Conservation (phyloP, 2,329 filamentous ascomycete genomes). For the Phialocephala subalpina region DNA sequence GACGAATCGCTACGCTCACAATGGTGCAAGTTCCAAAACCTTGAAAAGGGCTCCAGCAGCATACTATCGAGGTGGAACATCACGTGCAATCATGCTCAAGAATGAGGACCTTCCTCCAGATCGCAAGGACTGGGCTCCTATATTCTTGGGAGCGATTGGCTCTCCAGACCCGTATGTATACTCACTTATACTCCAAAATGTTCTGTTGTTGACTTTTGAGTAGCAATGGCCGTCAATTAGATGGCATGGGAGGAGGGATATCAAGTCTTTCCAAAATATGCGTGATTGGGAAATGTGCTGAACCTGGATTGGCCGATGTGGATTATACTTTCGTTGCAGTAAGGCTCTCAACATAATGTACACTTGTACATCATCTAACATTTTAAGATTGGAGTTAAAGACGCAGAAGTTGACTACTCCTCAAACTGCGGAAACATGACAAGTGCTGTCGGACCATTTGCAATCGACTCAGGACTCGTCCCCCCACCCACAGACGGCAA, state of each 20-base stretch:
- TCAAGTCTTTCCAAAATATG: slow-evolving; percentile 77
- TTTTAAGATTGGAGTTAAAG: slow-evolving; percentile 62
- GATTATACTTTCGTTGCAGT: slow-evolving; percentile 75
- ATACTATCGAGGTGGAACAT: slow-evolving; percentile 76
- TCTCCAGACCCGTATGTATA: slow-evolving; percentile 59
- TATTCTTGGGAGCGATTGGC: slow-evolving; percentile 68
- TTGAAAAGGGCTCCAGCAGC: slow-evolving; percentile 54
- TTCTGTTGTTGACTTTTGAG: neutral
- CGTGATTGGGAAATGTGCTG: slow-evolving; percentile 62
- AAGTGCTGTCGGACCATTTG: slow-evolving; percentile 71
- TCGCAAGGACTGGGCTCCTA: slow-evolving; percentile 54
- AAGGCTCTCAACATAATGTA: too few species aligned
- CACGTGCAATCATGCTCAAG: slow-evolving; percentile 69
- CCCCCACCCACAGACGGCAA: slow-evolving; percentile 19
- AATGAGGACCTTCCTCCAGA: slow-evolving; percentile 58
- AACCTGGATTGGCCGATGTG: slow-evolving; percentile 59
- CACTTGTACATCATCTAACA: neutral
- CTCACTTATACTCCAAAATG: neutral
- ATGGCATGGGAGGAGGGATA: slow-evolving; percentile 75
- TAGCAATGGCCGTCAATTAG: slow-evolving; percentile 71
- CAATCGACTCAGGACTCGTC: slow-evolving; percentile 62
- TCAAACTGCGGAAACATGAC: slow-evolving; percentile 83
- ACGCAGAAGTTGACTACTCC: slow-evolving; percentile 67
- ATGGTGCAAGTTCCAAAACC: neutral
- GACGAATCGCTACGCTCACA: slow-evolving; percentile 23